Evolutionary conservation across 164 flowering plant genomes (phyloP).

Genomic region (Malania oleifera): DNA sequence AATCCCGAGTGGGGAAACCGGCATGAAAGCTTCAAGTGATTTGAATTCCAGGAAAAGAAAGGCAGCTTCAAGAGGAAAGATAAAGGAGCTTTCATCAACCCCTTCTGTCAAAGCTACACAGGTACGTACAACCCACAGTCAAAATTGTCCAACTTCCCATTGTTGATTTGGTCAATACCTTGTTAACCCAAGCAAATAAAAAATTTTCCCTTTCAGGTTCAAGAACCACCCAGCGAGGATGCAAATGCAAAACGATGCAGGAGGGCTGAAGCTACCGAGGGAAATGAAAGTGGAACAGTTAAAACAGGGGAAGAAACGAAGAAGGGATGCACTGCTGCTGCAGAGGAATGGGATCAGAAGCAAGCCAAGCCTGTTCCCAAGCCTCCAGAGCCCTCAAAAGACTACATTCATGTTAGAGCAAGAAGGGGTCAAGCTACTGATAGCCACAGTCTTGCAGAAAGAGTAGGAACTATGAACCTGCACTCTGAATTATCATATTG

Average conservation of each 20-base stretch:
- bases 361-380: conserved; percentile 32
- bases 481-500: not conserved
- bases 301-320: conserved; percentile 31
- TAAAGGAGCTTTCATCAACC: conserved; percentile 31
- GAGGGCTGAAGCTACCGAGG: conserved; percentile 28
- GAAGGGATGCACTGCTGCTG: conserved; percentile 8
- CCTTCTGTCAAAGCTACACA: conserved; percentile 3
- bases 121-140: not conserved
- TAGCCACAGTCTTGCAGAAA: conserved; percentile 95
- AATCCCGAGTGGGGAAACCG: conserved; percentile 25
- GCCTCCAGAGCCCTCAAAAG: conserved; percentile 81
- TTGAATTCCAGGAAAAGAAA: conserved; percentile 47
- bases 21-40: conserved; percentile 16
- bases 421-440: conserved; percentile 99
- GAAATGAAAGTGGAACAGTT: conserved; percentile 18
- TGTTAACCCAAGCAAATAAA: not conserved
- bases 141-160: not conserved
- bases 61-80: conserved; percentile 31
- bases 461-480: conserved; percentile 42
- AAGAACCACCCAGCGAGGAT: conserved; percentile 30
- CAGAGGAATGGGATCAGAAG: conserved; percentile 27
- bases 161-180: not conserved
- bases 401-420: conserved; percentile 95
- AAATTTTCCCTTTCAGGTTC: conserved; percentile 25
- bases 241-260: conserved; percentile 51